Percentiles rank a stretch among this genome's conserved stretches.
phyloP scores from a whole-genome alignment of 257 asterid genomes.

The Primulina huaijiensis region DNA sequence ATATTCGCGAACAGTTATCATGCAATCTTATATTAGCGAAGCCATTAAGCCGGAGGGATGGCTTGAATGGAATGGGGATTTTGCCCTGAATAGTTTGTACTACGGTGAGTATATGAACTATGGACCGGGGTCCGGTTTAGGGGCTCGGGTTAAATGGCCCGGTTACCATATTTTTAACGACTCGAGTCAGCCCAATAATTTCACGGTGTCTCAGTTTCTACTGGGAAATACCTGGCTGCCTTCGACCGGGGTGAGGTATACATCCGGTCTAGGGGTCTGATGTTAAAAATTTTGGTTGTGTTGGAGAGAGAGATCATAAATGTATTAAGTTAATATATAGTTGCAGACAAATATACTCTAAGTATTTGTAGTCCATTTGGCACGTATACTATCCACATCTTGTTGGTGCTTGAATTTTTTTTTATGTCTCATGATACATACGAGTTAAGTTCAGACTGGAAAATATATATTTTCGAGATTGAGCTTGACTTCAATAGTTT shows the following conservation, averaged over 20 bases:
- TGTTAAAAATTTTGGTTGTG: not conserved
- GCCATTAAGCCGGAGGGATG: constrained; percentile 53
- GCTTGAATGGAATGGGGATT: constrained; percentile 54
- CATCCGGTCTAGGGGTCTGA: constrained; percentile 42
- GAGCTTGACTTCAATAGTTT: no score
- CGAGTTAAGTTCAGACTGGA: no score
- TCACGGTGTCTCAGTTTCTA: constrained; percentile 47
- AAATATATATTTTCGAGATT: no score
- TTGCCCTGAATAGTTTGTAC: constrained; percentile 38
- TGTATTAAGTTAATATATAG: not conserved
- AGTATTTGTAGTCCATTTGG: not conserved
- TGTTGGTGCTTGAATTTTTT: not conserved
- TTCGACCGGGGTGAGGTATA: constrained; percentile 51
- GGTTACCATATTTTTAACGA: constrained; percentile 46
- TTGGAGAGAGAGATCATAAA: not conserved
- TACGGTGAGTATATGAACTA: constrained; percentile 51
- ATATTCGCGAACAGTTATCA: constrained; percentile 48
- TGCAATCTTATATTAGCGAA: constrained; percentile 48
- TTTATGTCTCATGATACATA: no score
- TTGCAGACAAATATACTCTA: no score
- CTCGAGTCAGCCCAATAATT: constrained; percentile 34
- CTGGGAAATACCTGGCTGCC: constrained; percentile 58
- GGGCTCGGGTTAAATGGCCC: constrained; percentile 47
- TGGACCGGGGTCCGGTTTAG: constrained; percentile 51
- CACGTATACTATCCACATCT: not conserved